Evolutionary conservation across 2,329 filamentous ascomycete species (phyloP).

Genomic region (Trichoderma brevicompactum): DNA sequence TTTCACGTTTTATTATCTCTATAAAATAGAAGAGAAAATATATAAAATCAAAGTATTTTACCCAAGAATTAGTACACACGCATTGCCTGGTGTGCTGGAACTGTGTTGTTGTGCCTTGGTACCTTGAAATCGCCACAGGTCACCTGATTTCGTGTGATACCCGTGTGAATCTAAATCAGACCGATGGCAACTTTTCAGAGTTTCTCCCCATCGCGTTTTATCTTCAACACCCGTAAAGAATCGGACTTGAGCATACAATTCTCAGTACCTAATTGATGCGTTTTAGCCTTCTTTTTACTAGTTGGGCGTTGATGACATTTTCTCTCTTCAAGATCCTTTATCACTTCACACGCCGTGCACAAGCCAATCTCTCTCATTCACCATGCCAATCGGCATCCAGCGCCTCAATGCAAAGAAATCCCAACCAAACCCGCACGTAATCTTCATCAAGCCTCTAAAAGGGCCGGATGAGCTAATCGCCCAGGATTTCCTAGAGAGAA

Average conservation of each 20-base stretch:
- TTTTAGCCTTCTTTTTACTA: no score
- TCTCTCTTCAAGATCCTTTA: no score
- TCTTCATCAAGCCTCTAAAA: conserved; percentile 81
- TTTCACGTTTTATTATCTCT: background rate
- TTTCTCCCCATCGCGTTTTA: background rate
- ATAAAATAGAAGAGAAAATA: background rate
- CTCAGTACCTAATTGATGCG: no score
- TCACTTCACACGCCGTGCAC: background rate
- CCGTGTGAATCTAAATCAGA: background rate
- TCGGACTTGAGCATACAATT: background rate
- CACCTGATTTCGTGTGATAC: conserved; percentile 34
- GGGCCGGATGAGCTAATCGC: conserved; percentile 66
- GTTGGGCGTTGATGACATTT: no score
- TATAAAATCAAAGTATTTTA: background rate
- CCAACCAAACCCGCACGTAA: conserved; percentile 76
- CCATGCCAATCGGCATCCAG: conserved; percentile 78
- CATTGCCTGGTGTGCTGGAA: no score
- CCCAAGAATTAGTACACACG: no score
- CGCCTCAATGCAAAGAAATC: conserved; percentile 75
- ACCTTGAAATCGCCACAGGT: conserved; percentile 16
- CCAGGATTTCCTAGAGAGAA: conserved; percentile 73
- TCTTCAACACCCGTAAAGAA: background rate
- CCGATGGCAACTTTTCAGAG: background rate
- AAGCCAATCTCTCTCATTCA: background rate
- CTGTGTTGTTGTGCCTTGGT: no score